Evolutionary conservation across 768 basidiomycete species (phyloP).

Genomic region (Suillus paluster): DNA sequence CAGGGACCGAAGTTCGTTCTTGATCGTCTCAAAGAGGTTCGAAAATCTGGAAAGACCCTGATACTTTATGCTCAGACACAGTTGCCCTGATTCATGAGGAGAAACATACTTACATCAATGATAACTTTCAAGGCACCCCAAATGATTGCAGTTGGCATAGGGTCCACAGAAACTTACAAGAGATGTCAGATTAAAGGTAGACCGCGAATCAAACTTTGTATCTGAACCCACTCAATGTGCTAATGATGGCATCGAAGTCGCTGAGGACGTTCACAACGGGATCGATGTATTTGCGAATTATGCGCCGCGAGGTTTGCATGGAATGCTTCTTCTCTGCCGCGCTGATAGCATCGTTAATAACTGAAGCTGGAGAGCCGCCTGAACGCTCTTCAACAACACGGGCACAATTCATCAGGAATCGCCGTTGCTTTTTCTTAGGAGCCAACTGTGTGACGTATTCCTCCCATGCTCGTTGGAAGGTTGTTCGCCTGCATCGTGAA

Average conservation of each 20-base stretch:
- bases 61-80: background rate
- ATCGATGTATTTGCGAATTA: background rate
- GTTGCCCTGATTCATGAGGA: background rate
- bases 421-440: background rate
- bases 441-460: background rate
- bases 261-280: background rate
- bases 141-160: background rate
- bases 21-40: conserved; percentile 26
- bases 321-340: background rate
- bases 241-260: background rate
- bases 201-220: background rate
- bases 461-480: background rate
- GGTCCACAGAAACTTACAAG: background rate
- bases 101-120: background rate
- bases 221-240: background rate
- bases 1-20: conserved; percentile 17
- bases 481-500: background rate
- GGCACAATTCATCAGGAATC: background rate
- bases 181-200: background rate
- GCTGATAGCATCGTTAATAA: background rate
- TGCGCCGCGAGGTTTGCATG: background rate
- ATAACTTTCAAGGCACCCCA: background rate
- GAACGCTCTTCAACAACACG: background rate
- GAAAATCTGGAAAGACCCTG: conserved; percentile 21
- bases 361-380: background rate